phyloP scores from a whole-genome alignment of 1,284 basidiomycete genomes.

The Psilocybe mexicana region DNA sequence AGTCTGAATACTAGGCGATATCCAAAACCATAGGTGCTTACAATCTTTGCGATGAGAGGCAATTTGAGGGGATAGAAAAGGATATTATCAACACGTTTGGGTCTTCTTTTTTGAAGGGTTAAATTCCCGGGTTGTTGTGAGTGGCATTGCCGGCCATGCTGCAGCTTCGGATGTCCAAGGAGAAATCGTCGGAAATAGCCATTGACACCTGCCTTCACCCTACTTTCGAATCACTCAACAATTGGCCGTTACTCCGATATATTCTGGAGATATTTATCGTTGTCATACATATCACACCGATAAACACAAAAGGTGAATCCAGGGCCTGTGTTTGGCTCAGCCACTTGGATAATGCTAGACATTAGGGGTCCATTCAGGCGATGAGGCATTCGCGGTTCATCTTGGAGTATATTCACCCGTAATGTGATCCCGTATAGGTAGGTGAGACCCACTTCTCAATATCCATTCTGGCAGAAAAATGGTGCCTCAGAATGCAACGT shows the following conservation, averaged over 20 bases:
- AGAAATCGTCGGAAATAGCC: too few relatives aligned
- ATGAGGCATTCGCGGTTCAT: not conserved
- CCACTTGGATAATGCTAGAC: constrained; percentile 2
- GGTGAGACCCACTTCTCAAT: not conserved
- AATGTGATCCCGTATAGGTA: not conserved
- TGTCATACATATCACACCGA: not conserved
- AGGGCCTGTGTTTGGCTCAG: constrained; percentile 1
- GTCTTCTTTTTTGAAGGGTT: too few relatives aligned
- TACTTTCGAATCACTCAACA: not conserved
- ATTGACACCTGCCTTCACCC: not conserved
- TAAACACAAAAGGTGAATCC: not conserved
- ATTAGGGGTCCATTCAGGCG: constrained; percentile 7
- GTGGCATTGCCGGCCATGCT: too few relatives aligned
- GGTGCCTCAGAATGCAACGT: not conserved
- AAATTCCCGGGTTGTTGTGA: too few relatives aligned
- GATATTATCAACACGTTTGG: too few relatives aligned
- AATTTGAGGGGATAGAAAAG: too few relatives aligned
- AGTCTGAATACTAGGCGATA: too few relatives aligned
- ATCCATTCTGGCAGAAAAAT: not conserved
- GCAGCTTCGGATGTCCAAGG: too few relatives aligned
- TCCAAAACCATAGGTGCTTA: too few relatives aligned
- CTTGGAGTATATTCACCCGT: not conserved
- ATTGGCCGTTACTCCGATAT: not conserved
- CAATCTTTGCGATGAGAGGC: too few relatives aligned
- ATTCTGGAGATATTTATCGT: not conserved